A percentile compares a stretch with the other conserved stretches of the same genome.
Evolutionary conservation across 202 grass and related monocot species (phyloP).

Genomic region (Panicum virgatum): DNA sequence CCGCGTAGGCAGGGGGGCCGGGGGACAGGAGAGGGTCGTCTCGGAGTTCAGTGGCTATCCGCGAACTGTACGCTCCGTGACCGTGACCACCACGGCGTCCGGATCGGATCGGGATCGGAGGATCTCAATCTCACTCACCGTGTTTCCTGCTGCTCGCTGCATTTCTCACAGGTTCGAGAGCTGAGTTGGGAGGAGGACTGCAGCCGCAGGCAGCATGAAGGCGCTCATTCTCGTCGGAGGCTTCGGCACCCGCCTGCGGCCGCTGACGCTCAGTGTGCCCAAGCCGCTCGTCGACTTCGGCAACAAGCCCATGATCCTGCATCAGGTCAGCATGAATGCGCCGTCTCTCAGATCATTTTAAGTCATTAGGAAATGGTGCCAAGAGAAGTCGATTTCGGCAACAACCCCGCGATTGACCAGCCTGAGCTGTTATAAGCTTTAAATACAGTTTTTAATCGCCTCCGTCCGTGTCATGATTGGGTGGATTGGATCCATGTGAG

Average conservation of each 20-base stretch:
- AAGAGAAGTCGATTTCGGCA: neutral
- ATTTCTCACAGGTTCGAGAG: constrained; percentile 34
- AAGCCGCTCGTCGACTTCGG: constrained; percentile 96
- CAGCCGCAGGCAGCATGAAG: constrained; percentile 64
- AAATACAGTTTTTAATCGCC: constrained; percentile 4
- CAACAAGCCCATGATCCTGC: constrained; percentile 97
- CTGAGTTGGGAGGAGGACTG: constrained; percentile 28
- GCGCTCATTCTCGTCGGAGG: constrained; percentile 95
- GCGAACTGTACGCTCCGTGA: constrained; percentile 5
- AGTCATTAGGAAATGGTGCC: neutral
- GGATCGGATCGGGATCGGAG: constrained; percentile 27
- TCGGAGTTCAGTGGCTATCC: neutral
- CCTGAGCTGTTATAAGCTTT: constrained; percentile 17
- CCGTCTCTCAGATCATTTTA: neutral
- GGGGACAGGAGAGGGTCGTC: neutral
- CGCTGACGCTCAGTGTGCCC: constrained; percentile 86
- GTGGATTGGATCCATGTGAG: constrained; percentile 49
- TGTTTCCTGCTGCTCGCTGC: constrained; percentile 23
- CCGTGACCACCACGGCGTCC: constrained; percentile 11
- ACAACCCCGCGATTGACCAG: neutral
- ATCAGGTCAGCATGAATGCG: constrained; percentile 65
- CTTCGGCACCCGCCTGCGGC: constrained; percentile 87
- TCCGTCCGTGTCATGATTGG: constrained; percentile 11
- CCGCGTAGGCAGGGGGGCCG: constrained; percentile 18
- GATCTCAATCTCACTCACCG: neutral